phyloP scores from a whole-genome alignment of 495 filamentous ascomycete genomes.

The Oidiodendron maius region DNA sequence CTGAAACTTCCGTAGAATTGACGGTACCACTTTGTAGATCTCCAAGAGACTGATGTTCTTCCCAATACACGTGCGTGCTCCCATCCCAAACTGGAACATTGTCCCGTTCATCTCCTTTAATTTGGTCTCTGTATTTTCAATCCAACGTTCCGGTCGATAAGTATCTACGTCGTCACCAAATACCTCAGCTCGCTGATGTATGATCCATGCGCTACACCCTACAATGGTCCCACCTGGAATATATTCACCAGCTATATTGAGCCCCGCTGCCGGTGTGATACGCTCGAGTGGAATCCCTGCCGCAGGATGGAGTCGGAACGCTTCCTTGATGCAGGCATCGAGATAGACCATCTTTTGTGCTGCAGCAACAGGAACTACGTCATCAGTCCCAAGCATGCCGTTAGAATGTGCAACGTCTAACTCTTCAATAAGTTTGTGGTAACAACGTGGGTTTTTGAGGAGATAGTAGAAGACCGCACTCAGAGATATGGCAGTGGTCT shows the following conservation, averaged over 20 bases:
- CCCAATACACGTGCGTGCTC: slow-evolving; percentile 57
- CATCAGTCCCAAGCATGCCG: not conserved
- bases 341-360: not conserved
- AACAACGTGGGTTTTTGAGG: not conserved
- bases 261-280: not conserved
- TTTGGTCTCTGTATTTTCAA: slow-evolving; percentile 40
- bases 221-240: not conserved
- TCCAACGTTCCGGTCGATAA: slow-evolving; percentile 62
- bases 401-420: not conserved
- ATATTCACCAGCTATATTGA: not conserved
- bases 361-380: not conserved
- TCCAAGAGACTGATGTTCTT: slow-evolving; percentile 72
- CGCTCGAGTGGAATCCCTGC: not conserved
- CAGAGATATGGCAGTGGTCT: not conserved
- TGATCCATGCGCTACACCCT: slow-evolving; percentile 12
- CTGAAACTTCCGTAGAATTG: slow-evolving; percentile 64
- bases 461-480: not conserved
- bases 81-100: slow-evolving; percentile 59
- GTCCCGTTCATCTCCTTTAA: slow-evolving; percentile 51
- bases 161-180: slow-evolving; percentile 59
- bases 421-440: not conserved
- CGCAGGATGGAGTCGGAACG: not conserved
- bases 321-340: not conserved
- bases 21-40: slow-evolving; percentile 75
- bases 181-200: slow-evolving; percentile 15